Percentiles rank a stretch among this genome's conserved stretches.
phyloP scores from a whole-genome alignment of 2,329 filamentous ascomycete species.

The Ceratocystis alfenasii region DNA sequence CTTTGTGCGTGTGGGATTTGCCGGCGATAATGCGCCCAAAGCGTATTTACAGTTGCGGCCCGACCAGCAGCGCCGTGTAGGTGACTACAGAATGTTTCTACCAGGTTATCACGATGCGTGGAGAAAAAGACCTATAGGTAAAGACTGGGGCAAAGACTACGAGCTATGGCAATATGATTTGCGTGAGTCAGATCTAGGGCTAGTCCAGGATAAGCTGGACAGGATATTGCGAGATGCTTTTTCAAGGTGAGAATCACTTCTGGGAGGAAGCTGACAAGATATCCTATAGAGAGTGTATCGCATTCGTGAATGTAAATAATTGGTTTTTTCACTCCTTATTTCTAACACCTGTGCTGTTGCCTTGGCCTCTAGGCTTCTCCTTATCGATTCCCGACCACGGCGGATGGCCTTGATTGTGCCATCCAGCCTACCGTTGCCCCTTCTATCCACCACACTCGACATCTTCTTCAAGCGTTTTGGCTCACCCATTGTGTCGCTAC shows the following conservation, averaged over 20 bases:
- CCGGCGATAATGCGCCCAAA: slow-evolving; percentile 70
- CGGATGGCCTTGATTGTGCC: slow-evolving; percentile 66
- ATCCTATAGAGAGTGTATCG: background rate
- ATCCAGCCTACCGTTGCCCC: slow-evolving; percentile 60
- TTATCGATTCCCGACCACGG: slow-evolving; percentile 64
- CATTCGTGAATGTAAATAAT: background rate
- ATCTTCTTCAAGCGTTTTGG: slow-evolving; percentile 73
- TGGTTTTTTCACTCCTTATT: background rate
- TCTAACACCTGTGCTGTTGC: background rate
- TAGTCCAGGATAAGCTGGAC: slow-evolving; percentile 81
- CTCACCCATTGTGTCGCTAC: slow-evolving; percentile 64
- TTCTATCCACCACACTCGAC: slow-evolving; percentile 64
- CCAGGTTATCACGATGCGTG: slow-evolving; percentile 40
- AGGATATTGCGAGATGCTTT: slow-evolving; percentile 69
- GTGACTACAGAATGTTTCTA: slow-evolving; percentile 67
- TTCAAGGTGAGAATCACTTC: slow-evolving; percentile 47
- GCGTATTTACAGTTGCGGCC: slow-evolving; percentile 58
- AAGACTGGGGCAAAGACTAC: slow-evolving; percentile 49
- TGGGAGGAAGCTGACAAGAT: slow-evolving; percentile 31
- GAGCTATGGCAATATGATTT: slow-evolving; percentile 75
- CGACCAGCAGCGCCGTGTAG: slow-evolving; percentile 61
- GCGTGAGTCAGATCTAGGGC: slow-evolving; percentile 57
- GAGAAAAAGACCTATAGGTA: slow-evolving; percentile 36
- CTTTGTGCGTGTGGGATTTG: slow-evolving; percentile 70
- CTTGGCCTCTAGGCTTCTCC: slow-evolving; percentile 39